Conservation (phyloP, 345 rosid species). For the Raphanus raphanistrum region DNA sequence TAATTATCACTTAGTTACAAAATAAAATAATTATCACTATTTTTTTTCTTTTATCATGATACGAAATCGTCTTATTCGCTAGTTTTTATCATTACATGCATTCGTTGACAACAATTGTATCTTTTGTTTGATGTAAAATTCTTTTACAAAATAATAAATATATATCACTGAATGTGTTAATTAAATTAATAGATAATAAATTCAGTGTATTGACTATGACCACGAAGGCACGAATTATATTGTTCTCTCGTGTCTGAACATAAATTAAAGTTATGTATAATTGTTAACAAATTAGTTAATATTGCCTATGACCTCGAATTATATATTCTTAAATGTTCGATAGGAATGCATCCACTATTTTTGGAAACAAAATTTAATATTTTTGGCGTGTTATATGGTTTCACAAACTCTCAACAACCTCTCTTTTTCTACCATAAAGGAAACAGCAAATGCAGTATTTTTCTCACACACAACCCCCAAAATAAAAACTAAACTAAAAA, state of each 20-base stretch:
- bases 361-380: not conserved
- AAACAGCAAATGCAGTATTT: too few relatives aligned
- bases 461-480: not conserved
- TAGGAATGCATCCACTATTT: not conserved
- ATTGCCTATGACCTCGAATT: not conserved
- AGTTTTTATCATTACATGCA: not conserved
- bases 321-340: too few relatives aligned
- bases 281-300: not conserved
- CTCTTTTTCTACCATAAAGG: not conserved
- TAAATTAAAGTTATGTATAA: not conserved
- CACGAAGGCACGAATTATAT: not conserved
- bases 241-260: not conserved
- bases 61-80: not conserved
- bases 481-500: not conserved
- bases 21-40: too few relatives aligned
- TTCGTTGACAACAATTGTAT: not conserved
- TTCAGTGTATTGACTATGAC: not conserved
- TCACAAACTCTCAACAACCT: not conserved
- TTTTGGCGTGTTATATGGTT: not conserved
- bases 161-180: not conserved
- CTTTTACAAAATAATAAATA: not conserved
- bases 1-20: not conserved
- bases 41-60: not conserved
- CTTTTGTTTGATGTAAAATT: not conserved
- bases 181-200: not conserved